phyloP scores from a whole-genome alignment of 2,329 filamentous ascomycete species.

The Cercospora citrullina region DNA sequence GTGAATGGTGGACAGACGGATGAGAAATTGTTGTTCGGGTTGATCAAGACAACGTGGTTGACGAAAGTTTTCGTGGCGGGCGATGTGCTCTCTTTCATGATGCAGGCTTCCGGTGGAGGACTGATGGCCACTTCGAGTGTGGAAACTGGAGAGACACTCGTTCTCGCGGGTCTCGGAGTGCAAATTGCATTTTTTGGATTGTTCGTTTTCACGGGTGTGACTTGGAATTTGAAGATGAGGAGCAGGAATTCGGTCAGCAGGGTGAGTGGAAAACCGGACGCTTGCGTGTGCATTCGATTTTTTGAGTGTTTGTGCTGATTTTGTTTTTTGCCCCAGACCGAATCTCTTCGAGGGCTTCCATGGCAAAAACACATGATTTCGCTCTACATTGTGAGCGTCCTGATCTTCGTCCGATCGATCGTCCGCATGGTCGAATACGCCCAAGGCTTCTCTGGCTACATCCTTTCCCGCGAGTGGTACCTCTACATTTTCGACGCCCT shows the following conservation, averaged over 20 bases:
- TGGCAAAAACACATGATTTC: slow-evolving; percentile 45
- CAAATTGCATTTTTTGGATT: slow-evolving; percentile 55
- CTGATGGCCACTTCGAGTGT: slow-evolving; percentile 17
- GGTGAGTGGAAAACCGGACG: neutral
- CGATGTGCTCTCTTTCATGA: slow-evolving; percentile 51
- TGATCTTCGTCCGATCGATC: slow-evolving; percentile 53
- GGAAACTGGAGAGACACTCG: slow-evolving; percentile 46
- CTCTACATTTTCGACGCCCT: slow-evolving; percentile 28
- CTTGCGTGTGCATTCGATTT: neutral
- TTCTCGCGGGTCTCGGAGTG: slow-evolving; percentile 52
- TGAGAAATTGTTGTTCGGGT: slow-evolving; percentile 36
- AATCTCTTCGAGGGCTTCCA: slow-evolving; percentile 6
- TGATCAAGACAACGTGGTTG: slow-evolving; percentile 48
- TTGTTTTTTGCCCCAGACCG: neutral
- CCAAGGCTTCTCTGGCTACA: slow-evolving; percentile 47
- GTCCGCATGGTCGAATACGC: slow-evolving; percentile 54
- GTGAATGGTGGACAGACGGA: slow-evolving; percentile 35
- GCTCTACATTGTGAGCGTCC: slow-evolving; percentile 46
- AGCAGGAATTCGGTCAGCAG: slow-evolving; percentile 17
- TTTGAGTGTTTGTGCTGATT: neutral
- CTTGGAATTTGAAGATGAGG: slow-evolving; percentile 36
- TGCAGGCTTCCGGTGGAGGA: slow-evolving; percentile 39
- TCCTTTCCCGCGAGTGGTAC: slow-evolving; percentile 42
- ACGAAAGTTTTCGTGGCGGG: slow-evolving; percentile 52
- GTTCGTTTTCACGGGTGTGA: slow-evolving; percentile 44